Evolutionary conservation across 371 early-diverging fungal species (phyloP), one percentile per base, ranked within the genome.

Genomic region (Mortierella sp.): DNA sequence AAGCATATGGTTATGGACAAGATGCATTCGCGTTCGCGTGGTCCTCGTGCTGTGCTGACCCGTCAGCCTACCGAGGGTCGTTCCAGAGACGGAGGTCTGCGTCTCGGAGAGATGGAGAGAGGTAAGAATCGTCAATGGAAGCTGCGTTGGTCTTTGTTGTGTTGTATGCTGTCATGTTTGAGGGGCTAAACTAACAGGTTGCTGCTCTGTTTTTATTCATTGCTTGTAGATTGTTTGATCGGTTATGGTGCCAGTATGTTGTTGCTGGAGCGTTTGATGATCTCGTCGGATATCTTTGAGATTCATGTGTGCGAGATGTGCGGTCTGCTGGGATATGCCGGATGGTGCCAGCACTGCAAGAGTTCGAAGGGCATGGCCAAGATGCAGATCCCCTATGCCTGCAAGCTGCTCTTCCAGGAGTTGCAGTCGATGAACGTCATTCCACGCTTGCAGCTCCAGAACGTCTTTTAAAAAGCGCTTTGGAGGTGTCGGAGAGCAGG

Each of bases 1-100:
- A 99, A 99, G 91, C 99, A 99, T 87, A 99, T 99, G 99, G 99
- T 99, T 7, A 95, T 98, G 91, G 99, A 99, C 88, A 99, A 99
- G 89, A 99, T 99, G 97, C 99, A 99, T 86, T 98, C 99, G 29
- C 95, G 99, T 83, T 95, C 99, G 64, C 88, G 93, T 68, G 99
- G 99, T 73, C 99, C 99, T 29, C 92, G 98, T 63, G 97, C 99
- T 19, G 93, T 95, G 1, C 85, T 99, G 24, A 99, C 99, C 0
- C 92, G 99, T 45, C 99, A 99, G 86, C 99, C 99, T 22, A 99
- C 99, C 1, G 99, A 99, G 91, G 99, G 99, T 92, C 93, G 99
- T 85, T 96, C 97, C 39, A 93, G 96, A 48, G 99, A 99, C 83
- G 99, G 99, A 86, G 99, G 99, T 77, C 91, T 99, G 72, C 95